Percentiles rank a stretch among this genome's conserved stretches.
These are phyloP conservation scores for Bolboschoenus planiculmis DNA, from an alignment of 176 grass and related monocot genomes.

Conservation along the genomic window DNA sequence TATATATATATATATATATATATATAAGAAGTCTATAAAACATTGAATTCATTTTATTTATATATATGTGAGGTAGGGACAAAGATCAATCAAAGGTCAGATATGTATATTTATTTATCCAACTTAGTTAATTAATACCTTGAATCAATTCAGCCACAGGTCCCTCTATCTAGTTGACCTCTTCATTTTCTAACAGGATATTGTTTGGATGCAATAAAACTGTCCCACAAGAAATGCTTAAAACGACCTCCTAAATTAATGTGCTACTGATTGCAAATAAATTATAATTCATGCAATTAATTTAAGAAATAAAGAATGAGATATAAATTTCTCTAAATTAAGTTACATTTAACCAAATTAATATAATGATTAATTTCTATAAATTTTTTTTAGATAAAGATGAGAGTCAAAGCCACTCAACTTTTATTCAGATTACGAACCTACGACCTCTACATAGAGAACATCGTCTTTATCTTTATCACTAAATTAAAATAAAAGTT, in stretches of 20 bases:
- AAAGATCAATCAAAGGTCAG: constrained; percentile 14
- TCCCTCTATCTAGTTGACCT: constrained; percentile 5
- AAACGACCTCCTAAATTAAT: no score
- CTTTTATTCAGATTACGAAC: no score
- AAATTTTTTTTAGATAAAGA: no score
- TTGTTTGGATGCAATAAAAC: background rate
- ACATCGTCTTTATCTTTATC: no score
- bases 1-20: no score
- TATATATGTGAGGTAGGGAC: background rate
- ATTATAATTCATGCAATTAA: no score
- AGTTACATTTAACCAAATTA: background rate
- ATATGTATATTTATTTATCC: background rate
- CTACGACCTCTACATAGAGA: no score
- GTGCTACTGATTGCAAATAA: no score
- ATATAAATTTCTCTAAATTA: background rate
- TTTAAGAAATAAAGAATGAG: background rate
- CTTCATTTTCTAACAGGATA: background rate
- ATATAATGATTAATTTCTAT: no score
- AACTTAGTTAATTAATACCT: background rate
- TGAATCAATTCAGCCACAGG: background rate
- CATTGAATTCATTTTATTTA: background rate
- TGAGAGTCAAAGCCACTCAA: no score
- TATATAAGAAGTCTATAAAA: constrained; percentile 4
- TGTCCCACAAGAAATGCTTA: background rate
- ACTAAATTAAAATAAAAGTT: no score